phyloP scores from a whole-genome alignment of 495 filamentous ascomycete genomes.

The Glutinoglossum americanum region DNA sequence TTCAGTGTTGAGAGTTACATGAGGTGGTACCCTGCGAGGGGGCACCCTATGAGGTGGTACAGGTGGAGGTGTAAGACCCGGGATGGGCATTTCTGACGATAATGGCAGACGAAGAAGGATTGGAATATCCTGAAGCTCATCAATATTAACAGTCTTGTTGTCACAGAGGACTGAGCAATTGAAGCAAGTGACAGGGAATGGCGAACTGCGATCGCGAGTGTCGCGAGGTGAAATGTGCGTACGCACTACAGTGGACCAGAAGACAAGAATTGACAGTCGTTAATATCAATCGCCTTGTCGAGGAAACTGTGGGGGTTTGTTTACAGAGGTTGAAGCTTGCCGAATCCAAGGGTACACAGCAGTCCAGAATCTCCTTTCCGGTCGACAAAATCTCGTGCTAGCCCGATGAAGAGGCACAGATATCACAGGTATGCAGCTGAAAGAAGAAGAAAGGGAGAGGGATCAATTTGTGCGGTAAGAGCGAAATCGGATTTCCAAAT shows the following conservation, averaged over 20 bases:
- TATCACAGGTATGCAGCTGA: not conserved
- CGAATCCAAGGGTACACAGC: not conserved
- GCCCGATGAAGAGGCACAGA: not conserved
- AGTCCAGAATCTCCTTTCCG: not conserved
- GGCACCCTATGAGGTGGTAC: slow-evolving; percentile 5
- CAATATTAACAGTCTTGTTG: not conserved
- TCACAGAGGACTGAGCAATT: not conserved
- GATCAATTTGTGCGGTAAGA: not conserved
- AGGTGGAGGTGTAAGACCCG: slow-evolving; percentile 4
- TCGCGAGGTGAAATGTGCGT: not conserved
- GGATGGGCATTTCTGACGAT: not conserved
- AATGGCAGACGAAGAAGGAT: not conserved
- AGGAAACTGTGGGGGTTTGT: not conserved
- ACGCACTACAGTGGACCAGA: not conserved
- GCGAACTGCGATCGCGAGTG: not conserved
- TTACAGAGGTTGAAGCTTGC: not conserved
- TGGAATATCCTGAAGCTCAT: not conserved
- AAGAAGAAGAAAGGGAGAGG: not conserved
- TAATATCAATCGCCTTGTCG: not conserved
- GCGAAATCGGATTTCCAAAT: no score
- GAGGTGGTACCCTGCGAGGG: slow-evolving; percentile 21
- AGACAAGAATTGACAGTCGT: not conserved
- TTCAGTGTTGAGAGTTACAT: slow-evolving; percentile 38
- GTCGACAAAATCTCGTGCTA: not conserved
- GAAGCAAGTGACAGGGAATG: not conserved